Evolutionary conservation across 257 asterid genomes (phyloP).

Genomic region (Capsicum chinense): DNA sequence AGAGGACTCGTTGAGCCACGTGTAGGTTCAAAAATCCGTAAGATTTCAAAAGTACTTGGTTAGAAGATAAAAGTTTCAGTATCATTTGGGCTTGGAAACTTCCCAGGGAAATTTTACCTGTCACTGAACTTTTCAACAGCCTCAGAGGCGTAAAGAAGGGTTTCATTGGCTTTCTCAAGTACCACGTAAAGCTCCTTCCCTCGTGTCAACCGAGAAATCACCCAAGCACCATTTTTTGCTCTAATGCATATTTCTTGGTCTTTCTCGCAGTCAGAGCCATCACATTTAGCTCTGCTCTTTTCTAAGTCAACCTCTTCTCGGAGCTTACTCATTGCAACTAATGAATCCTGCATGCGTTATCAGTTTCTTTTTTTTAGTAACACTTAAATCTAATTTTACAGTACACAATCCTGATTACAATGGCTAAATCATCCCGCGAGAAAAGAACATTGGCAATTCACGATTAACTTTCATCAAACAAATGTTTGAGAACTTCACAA

Average conservation of each 20-base stretch:
- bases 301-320: slow-evolving; percentile 87
- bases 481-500: background rate
- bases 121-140: slow-evolving; percentile 93
- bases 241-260: slow-evolving; percentile 80
- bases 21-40: slow-evolving; percentile 6
- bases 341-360: slow-evolving; percentile 65
- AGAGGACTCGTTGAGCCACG: background rate
- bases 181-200: slow-evolving; percentile 96
- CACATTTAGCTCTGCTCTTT: slow-evolving; percentile 60
- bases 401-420: slow-evolving; percentile 6
- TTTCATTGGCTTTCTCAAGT: slow-evolving; percentile 94
- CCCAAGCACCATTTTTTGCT: slow-evolving; percentile 95
- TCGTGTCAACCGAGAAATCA: slow-evolving; percentile 72
- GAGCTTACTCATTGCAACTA: slow-evolving; percentile 75
- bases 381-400: background rate
- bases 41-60: slow-evolving; percentile 8
- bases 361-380: background rate
- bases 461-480: background rate
- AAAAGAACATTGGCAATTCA: background rate
- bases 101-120: slow-evolving; percentile 51
- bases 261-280: slow-evolving; percentile 56
- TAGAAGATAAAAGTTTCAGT: slow-evolving; percentile 22
- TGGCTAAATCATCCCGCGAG: background rate
- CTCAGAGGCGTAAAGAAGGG: slow-evolving; percentile 90
- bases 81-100: background rate